Base-by-base conservation (phyloP, 2,329 filamentous ascomycete species). In the Colletotrichum sp. region DNA sequence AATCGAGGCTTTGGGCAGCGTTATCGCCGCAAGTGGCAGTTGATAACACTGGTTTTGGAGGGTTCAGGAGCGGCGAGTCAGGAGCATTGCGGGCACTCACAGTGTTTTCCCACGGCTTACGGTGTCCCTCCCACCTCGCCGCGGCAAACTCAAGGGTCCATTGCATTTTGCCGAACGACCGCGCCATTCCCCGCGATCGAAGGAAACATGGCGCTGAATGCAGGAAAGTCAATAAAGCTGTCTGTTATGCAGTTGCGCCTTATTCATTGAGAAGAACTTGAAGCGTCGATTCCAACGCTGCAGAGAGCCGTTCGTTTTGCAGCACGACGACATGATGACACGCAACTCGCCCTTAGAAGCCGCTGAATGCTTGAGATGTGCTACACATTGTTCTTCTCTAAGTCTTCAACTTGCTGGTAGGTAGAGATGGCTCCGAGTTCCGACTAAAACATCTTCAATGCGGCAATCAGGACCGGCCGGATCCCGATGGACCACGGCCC, bases 401-500 rank as follows among this genome's bases (percentile, higher is more conserved):
- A 1, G n/a, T 4, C 13, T 51, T 51, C 9, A 21, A 13, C 0
- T 51, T 5, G 0, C 1, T 13, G 6, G 6, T 13, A 8, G n/a
- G 43, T n/a, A 51, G 11, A 51, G 9, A 51, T 21, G 11, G n/a
- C 18, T 3, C 11, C 11, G 0, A 51, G 21, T 51, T 21, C n/a
- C 43, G 11, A 21, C 43, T 21, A 6, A 21, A 21, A 51, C 3
- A 11, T 51, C n/a, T 21, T 51, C 3, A 51, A 8, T 12, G 43
- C n/a, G 6, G 21, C n/a, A 21, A 51, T 51, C n/a, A n/a, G 43
- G 43, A 6, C n/a, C 43, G 2, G 43, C n/a, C 43, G 43, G 43
- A 51, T 51, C n/a, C 43, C 12, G 43, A 51, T 8, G 43, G n/a
- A 21, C 43, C 21, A 21, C 43, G 43, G 6, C 43, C 43, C 43